These are phyloP conservation scores for Cyclotella atomus DNA, from an alignment of 108 stramenopile species.

Conservation along the genomic window DNA sequence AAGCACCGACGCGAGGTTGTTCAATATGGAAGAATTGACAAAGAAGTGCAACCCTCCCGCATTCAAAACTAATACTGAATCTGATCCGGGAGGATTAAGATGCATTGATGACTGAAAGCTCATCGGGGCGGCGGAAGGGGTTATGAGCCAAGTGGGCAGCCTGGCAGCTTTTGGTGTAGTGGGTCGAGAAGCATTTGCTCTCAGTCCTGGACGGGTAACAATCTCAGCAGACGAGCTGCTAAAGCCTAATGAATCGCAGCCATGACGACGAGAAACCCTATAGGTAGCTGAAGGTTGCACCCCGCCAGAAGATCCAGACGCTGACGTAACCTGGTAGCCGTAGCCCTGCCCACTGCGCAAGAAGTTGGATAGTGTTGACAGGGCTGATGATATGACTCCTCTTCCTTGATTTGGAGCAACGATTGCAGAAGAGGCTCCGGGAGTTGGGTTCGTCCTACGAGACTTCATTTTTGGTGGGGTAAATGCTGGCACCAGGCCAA, in stretches of 20 bases:
- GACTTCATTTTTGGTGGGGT: constrained; percentile 28
- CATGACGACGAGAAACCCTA: constrained; percentile 42
- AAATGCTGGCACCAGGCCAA: constrained; percentile 67
- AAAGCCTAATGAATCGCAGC: constrained; percentile 64
- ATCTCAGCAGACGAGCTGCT: constrained; percentile 65
- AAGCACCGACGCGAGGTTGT: constrained; percentile 58
- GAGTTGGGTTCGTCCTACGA: neutral
- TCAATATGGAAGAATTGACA: constrained; percentile 53
- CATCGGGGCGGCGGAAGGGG: constrained; percentile 68
- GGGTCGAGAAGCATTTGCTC: constrained; percentile 12
- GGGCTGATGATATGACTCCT: constrained; percentile 44
- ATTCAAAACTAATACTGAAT: constrained; percentile 64
- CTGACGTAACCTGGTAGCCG: constrained; percentile 31
- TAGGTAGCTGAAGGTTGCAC: constrained; percentile 33
- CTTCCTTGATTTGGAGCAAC: constrained; percentile 28
- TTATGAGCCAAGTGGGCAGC: constrained; percentile 71
- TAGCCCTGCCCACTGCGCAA: constrained; percentile 43
- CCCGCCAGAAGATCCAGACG: constrained; percentile 9
- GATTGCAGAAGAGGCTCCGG: constrained; percentile 30
- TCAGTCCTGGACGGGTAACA: neutral
- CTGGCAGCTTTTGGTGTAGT: constrained; percentile 58
- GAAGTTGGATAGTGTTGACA: constrained; percentile 42
- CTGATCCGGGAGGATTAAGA: constrained; percentile 39
- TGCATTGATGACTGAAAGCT: constrained; percentile 67
- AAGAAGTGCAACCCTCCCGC: constrained; percentile 83